phyloP scores from a whole-genome alignment of 306 rosid species.

The Clitoria ternatea region DNA sequence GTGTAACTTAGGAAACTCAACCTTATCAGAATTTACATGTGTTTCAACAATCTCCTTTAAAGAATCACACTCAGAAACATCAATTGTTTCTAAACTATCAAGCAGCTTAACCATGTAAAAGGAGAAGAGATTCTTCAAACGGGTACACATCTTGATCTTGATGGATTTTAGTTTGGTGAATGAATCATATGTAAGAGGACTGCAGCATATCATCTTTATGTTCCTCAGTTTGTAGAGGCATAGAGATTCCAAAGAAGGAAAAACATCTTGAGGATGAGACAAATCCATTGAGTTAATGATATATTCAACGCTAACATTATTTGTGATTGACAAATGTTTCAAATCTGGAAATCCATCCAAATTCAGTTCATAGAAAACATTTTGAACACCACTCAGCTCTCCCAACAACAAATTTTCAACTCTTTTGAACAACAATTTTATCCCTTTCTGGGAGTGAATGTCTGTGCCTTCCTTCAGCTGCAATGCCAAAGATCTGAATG shows the following conservation, averaged over 20 bases:
- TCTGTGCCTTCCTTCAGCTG: neutral
- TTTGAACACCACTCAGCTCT: slow-evolving; percentile 10
- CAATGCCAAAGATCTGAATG: neutral
- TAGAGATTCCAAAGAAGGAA: slow-evolving; percentile 23
- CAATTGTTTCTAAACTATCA: slow-evolving; percentile 17
- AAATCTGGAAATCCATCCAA: slow-evolving; percentile 16
- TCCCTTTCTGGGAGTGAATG: neutral
- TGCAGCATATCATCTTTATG: neutral
- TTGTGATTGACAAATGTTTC: slow-evolving; percentile 19
- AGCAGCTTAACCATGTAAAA: slow-evolving; percentile 15
- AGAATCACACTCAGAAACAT: slow-evolving; percentile 18
- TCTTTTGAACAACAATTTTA: slow-evolving; percentile 20
- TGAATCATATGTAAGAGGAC: neutral
- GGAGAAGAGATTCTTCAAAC: slow-evolving; percentile 28
- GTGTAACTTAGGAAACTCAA: neutral
- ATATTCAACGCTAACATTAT: neutral
- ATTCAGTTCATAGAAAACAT: neutral
- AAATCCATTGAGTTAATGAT: slow-evolving; percentile 10
- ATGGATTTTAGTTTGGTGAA: slow-evolving; percentile 29
- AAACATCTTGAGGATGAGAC: neutral
- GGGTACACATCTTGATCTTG: neutral
- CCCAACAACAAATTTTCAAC: slow-evolving; percentile 30
- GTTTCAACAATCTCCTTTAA: slow-evolving; percentile 18
- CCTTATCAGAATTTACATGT: neutral
- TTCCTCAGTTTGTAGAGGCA: slow-evolving; percentile 11